Percentiles rank a stretch among this genome's conserved stretches.
Conservation (phyloP, 2,329 filamentous ascomycete genomes). For the Neopestalotiopsis sp. region DNA sequence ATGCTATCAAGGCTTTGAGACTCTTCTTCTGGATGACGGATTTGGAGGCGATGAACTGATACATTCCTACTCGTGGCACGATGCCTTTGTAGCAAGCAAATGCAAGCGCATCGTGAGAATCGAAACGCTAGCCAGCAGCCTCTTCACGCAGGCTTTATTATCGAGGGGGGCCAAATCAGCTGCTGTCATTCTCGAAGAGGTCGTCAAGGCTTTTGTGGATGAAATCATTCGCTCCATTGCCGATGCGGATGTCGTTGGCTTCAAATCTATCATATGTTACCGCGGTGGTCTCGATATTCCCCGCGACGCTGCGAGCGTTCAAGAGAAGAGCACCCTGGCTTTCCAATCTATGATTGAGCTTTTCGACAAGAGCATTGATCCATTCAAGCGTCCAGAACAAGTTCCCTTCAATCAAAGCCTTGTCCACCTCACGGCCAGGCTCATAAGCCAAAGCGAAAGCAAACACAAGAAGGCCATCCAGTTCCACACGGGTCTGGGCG, state of each 20-base stretch:
- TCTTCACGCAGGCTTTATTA: conserved; percentile 17
- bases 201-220: conserved; percentile 54
- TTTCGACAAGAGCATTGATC: conserved; percentile 27
- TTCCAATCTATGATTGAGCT: conserved; percentile 42
- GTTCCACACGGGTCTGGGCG: conserved; percentile 83
- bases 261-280: conserved; percentile 86
- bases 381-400: conserved; percentile 62
- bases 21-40: conserved; percentile 80
- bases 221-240: conserved; percentile 62
- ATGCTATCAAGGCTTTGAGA: conserved; percentile 76
- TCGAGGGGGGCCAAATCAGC: conserved; percentile 38
- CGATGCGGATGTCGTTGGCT: conserved; percentile 74
- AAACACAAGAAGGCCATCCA: conserved; percentile 73
- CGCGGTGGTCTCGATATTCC: conserved; percentile 72
- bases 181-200: conserved; percentile 45
- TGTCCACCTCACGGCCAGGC: conserved; percentile 65
- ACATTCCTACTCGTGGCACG: conserved; percentile 67
- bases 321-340: conserved; percentile 44
- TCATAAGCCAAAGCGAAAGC: conserved; percentile 53
- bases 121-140: conserved; percentile 64
- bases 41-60: conserved; percentile 60
- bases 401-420: conserved; percentile 72
- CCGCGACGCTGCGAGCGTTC: conserved; percentile 37
- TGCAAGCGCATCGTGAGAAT: conserved; percentile 80
- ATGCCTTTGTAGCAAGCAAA: conserved; percentile 64